Percentiles rank a stretch among this genome's conserved stretches.
Conservation (phyloP, 225 moss, liverwort and hornwort species). For the Rhytidiadelphus loreus region DNA sequence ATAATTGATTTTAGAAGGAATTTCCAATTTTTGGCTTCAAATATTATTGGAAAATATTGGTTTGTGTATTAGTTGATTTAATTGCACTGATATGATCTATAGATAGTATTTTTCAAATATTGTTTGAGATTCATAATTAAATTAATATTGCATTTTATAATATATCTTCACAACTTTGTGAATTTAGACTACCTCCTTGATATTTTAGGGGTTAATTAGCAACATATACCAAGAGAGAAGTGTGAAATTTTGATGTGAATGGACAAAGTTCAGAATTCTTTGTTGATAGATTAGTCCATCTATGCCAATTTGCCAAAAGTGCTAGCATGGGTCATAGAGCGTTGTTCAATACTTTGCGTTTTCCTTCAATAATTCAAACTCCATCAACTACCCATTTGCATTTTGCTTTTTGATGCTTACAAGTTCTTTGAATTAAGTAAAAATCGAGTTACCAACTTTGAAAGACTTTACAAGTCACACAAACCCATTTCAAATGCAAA, state of each 20-base stretch:
- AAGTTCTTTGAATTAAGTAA: neutral
- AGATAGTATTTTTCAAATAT: too few relatives aligned
- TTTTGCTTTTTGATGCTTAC: too few relatives aligned
- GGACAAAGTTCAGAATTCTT: accelerated
- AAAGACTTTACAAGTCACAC: neutral
- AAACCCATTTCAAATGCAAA: neutral
- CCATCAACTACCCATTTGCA: neutral
- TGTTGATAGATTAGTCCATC: accelerated
- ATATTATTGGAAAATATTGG: too few relatives aligned
- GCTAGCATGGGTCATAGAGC: accelerated
- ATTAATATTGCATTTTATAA: neutral
- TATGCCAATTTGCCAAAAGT: neutral
- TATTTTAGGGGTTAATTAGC: accelerated
- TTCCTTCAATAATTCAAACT: neutral
- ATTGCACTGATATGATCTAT: accelerated
- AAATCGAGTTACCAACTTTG: accelerated
- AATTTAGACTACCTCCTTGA: accelerated
- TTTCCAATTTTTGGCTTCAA: too few relatives aligned
- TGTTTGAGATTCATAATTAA: neutral
- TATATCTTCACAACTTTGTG: neutral
- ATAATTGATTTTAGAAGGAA: too few relatives aligned
- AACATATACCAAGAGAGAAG: neutral
- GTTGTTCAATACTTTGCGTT: accelerated
- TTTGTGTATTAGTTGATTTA: neutral
- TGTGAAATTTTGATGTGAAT: neutral